These are phyloP conservation scores for Exophiala sp. DNA, from an alignment of 2,329 filamentous ascomycete species.

Conservation along the genomic window DNA sequence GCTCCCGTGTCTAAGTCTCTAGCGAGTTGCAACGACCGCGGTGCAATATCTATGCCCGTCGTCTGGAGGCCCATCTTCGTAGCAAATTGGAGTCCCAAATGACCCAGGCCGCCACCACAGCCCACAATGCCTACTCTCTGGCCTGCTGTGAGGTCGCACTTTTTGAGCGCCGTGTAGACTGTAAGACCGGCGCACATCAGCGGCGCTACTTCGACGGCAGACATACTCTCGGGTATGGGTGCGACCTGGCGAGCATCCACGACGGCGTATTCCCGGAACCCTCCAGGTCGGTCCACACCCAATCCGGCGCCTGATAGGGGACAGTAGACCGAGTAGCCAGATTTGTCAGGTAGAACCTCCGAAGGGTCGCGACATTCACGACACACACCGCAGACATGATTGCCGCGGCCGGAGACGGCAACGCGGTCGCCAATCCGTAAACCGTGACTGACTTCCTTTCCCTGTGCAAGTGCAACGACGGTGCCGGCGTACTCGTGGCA, in stretches of 20 bases:
- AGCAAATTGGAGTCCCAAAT: constrained; percentile 73
- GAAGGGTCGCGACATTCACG: neutral
- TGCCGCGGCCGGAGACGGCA: neutral
- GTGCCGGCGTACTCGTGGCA: neutral
- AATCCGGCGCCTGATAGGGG: too few species aligned
- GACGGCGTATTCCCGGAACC: constrained; percentile 28
- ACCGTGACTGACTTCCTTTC: neutral
- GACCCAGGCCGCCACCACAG: constrained; percentile 67
- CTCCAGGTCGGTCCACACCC: too few species aligned
- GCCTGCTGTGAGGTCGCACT: constrained; percentile 22
- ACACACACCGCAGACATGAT: neutral
- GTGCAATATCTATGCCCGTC: constrained; percentile 55
- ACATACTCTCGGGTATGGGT: constrained; percentile 25
- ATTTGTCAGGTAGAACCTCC: constrained; percentile 3
- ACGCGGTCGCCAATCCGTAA: neutral
- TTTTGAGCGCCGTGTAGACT: constrained; percentile 16
- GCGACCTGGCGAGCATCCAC: constrained; percentile 27
- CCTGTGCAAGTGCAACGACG: neutral
- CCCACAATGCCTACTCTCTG: constrained; percentile 65
- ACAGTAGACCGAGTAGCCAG: too few species aligned
- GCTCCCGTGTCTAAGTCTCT: constrained; percentile 54
- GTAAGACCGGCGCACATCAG: constrained; percentile 25
- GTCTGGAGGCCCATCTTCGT: constrained; percentile 67
- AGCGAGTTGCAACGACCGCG: constrained; percentile 66
- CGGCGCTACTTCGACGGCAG: constrained; percentile 14